Evolutionary conservation across 257 asterid genomes (phyloP).

Genomic region (Cruciata laevipes): DNA sequence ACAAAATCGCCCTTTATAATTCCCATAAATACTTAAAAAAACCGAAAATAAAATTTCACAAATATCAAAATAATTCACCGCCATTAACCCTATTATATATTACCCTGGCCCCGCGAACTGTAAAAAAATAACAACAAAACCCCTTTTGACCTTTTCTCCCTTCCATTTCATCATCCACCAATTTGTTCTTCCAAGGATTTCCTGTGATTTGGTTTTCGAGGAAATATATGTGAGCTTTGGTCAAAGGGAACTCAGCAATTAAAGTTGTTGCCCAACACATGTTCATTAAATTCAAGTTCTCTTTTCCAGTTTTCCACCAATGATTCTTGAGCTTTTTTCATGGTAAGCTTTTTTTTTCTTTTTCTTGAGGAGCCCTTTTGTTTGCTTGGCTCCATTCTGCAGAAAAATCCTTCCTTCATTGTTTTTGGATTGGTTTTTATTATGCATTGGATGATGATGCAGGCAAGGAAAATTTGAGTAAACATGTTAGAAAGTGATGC

Average conservation of each 20-base stretch:
- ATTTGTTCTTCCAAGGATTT: conserved; percentile 16
- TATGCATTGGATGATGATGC: background rate
- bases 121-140: conserved; percentile 6
- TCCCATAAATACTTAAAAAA: background rate
- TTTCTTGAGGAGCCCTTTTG: background rate
- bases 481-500: background rate
- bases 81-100: conserved; percentile 12
- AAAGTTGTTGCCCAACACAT: conserved; percentile 7
- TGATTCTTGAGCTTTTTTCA: conserved; percentile 29
- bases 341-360: conserved; percentile 26
- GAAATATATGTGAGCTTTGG: conserved; percentile 11
- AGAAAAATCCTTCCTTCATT: background rate
- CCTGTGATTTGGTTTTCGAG: conserved; percentile 6
- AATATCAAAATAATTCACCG: background rate
- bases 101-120: background rate
- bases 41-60: background rate
- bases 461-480: background rate
- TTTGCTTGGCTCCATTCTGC: background rate
- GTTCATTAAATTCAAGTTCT: conserved; percentile 9
- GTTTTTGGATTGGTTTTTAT: background rate
- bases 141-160: conserved; percentile 11
- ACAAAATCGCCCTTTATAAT: conserved; percentile 38
- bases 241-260: conserved; percentile 7
- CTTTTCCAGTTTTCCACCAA: conserved; percentile 55
- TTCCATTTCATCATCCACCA: conserved; percentile 10